A percentile compares a stretch with the other conserved stretches of the same genome.
phyloP scores from a whole-genome alignment of 169 alveolate genomes.

The Plasmodium chabaudi region DNA sequence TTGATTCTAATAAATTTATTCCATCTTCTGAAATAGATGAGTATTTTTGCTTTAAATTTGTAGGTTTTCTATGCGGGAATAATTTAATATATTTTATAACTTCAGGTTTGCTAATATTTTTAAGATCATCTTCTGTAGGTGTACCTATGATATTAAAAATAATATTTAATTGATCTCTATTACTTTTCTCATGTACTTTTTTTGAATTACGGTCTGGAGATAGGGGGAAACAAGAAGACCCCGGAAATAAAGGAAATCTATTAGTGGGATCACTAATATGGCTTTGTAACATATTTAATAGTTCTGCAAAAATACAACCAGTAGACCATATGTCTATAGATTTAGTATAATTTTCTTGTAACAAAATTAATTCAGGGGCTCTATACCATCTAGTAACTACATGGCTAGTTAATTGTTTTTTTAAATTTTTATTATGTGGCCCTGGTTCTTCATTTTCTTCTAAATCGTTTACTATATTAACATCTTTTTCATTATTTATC shows the following conservation, averaged over 20 bases:
- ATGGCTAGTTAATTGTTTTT: slow-evolving; percentile 97
- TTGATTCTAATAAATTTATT: slow-evolving; percentile 91
- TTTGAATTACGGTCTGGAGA: slow-evolving; percentile 93
- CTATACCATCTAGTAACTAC: slow-evolving; percentile 99
- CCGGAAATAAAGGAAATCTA: slow-evolving; percentile 98
- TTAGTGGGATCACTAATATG: slow-evolving; percentile 94
- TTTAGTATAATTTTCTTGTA: slow-evolving; percentile 97
- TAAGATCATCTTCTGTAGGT: slow-evolving; percentile 96
- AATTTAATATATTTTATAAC: slow-evolving; percentile 89
- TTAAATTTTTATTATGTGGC: slow-evolving; percentile 83
- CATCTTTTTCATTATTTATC: slow-evolving; percentile 58
- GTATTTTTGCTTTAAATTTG: slow-evolving; percentile 85
- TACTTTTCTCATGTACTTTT: slow-evolving; percentile 84
- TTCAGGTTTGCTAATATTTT: slow-evolving; percentile 90
- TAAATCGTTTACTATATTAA: slow-evolving; percentile 45
- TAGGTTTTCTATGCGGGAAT: slow-evolving; percentile 86
- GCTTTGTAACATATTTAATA: slow-evolving; percentile 94
- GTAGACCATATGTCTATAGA: slow-evolving; percentile 99
- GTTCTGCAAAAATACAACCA: slow-evolving; percentile 97
- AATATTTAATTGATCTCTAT: slow-evolving; percentile 95
- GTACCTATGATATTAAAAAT: slow-evolving; percentile 98
- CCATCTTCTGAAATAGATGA: slow-evolving; percentile 92
- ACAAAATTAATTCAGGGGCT: slow-evolving; percentile 98
- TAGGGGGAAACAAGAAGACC: slow-evolving; percentile 96
- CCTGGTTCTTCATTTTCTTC: slow-evolving; percentile 78